These are phyloP conservation scores for Rubia tinctorum DNA, from an alignment of 305 asterid genomes.

Conservation along the genomic window DNA sequence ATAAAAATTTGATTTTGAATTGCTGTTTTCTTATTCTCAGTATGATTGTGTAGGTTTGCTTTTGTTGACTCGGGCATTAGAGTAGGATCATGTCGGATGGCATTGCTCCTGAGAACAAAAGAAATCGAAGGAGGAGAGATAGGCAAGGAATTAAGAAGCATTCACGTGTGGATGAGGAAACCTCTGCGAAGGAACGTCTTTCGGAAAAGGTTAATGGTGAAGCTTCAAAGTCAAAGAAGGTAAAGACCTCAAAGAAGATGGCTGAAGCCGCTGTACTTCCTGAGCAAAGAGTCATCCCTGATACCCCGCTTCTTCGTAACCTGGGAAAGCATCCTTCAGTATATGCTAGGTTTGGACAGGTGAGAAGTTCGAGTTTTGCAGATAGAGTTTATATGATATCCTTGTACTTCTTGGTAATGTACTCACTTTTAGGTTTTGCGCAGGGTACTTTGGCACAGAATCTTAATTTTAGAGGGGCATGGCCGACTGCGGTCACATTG, in stretches of 20 bases:
- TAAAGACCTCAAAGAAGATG: constrained; percentile 10
- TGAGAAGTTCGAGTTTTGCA: constrained; percentile 8
- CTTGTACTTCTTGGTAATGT: background rate
- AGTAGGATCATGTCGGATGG: constrained; percentile 7
- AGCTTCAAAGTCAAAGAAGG: constrained; percentile 9
- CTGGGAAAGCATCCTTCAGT: constrained; percentile 20
- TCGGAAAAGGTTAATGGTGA: background rate
- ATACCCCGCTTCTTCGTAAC: constrained; percentile 19
- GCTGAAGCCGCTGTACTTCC: constrained; percentile 2
- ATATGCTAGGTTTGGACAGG: constrained; percentile 16
- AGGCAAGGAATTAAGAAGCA: constrained; percentile 3
- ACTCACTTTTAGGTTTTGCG: constrained; percentile 1
- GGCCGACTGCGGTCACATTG: constrained; percentile 19
- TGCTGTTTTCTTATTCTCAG: background rate
- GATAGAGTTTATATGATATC: background rate
- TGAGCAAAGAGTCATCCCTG: constrained; percentile 19
- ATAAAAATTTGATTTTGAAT: background rate
- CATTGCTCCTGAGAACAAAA: constrained; percentile 3
- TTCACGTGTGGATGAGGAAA: background rate
- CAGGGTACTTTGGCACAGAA: constrained; percentile 17
- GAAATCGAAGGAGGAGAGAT: background rate
- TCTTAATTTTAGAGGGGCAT: constrained; percentile 21
- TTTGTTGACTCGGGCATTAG: constrained; percentile 2
- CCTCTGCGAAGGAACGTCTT: background rate
- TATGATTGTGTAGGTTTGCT: background rate